A percentile compares a stretch with the other conserved stretches of the same genome.
These are phyloP conservation scores for Aspergillus campestris DNA, from an alignment of 495 filamentous ascomycete species.

Conservation along the genomic window DNA sequence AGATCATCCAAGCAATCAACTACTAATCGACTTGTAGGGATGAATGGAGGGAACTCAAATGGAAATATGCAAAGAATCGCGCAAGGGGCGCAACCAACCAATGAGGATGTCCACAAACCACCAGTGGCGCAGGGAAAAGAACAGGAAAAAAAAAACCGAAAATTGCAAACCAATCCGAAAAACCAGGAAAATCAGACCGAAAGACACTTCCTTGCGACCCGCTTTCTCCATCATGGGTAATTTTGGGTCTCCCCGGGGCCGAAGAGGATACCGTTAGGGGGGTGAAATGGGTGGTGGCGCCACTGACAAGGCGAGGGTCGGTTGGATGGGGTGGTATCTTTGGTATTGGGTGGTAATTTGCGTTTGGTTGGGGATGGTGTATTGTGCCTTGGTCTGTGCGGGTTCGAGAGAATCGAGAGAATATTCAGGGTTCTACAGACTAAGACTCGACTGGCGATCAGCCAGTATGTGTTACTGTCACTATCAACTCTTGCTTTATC, in stretches of 20 bases:
- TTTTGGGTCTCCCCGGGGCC: not conserved
- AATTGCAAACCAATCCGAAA: slow-evolving; percentile 6
- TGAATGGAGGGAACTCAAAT: not conserved
- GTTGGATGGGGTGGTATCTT: not conserved
- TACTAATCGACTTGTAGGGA: not conserved
- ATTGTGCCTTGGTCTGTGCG: no score
- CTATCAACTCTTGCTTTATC: no score
- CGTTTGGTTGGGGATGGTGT: not conserved
- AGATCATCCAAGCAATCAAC: no score
- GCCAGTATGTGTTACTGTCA: no score
- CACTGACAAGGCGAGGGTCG: no score
- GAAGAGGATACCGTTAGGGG: no score
- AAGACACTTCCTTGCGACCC: not conserved
- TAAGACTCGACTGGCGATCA: no score
- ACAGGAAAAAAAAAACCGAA: slow-evolving; percentile 1
- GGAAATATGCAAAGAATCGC: not conserved
- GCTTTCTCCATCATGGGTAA: not conserved
- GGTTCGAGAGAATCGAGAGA: no score
- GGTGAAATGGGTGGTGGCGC: no score
- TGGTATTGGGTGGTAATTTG: not conserved
- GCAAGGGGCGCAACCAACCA: no score
- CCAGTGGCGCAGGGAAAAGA: not conserved
- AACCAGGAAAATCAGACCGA: not conserved
- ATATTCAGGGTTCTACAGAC: no score
- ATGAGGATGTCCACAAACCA: no score